Evolutionary conservation across 768 basidiomycete species (phyloP), one percentile per base, ranked within the genome.

Genomic region (Leccinum obscurum): DNA sequence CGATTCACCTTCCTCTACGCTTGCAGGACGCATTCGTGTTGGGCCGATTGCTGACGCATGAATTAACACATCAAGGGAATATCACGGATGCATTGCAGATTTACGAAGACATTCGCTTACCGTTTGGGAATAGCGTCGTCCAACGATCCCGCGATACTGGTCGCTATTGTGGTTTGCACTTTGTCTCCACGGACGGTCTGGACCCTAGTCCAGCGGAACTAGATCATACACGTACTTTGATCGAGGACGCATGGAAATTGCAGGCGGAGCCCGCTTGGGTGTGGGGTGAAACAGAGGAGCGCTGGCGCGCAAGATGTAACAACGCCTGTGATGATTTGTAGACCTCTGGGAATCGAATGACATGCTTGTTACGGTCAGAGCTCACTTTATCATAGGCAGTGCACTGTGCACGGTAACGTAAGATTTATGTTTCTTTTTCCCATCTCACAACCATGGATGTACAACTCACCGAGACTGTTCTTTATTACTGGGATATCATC

Each of bases 71-170:
- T 28, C 52, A 17, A 1, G 57, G 57, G 10, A 76, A 71, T 24
- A 63, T 77, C 1, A 10, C 55, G 0, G 44, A 64, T 5, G 75
- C 74, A 4, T 63, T 79, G 20, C 64, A 66, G 28, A 64, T 57
- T 17, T 79, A 77, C 58, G 71, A 78, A 58, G 50, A 64, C 9
- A 57, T 72, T 10, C 71, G 77, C 14, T 65, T 72, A 8, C 72
- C 77, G 14, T 70, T 73, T 46, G 63, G 69, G 6, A 70, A 74
- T 30, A 14, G 24, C 13, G 50, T 77, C 39, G 61, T 64, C 22
- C 39, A 58, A 28, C 57, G 49, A 15, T 69, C 72, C 4, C 55
- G 53, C 20, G 41, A 63, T n/a, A 54, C 61, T 0, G 75, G 75
- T 2, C 26, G 59, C 17, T 56, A 72, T 57, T 74, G 68, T 50